Evolutionary conservation across 1,284 basidiomycete genomes (phyloP).

Genomic region (Boletus sp.): DNA sequence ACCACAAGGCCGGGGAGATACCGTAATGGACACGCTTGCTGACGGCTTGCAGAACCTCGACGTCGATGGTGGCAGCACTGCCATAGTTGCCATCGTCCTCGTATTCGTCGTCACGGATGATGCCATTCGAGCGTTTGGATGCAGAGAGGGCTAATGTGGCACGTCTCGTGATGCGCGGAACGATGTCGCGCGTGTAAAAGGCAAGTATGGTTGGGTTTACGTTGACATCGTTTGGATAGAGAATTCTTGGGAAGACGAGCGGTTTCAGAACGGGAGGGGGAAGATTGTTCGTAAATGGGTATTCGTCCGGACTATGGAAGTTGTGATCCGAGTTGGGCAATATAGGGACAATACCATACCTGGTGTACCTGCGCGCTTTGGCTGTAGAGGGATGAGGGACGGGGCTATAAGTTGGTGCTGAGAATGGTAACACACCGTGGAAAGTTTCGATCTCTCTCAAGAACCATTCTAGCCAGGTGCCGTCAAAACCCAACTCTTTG

Average conservation of each 20-base stretch:
- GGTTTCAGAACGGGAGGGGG: slow-evolving; percentile 81
- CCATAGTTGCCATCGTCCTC: slow-evolving; percentile 98
- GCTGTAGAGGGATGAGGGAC: slow-evolving; percentile 45
- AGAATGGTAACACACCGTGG: slow-evolving; percentile 65
- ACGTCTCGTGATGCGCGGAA: slow-evolving; percentile 76
- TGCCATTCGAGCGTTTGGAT: slow-evolving; percentile 61
- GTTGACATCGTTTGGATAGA: slow-evolving; percentile 83
- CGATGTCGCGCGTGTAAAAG: slow-evolving; percentile 83
- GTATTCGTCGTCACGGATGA: slow-evolving; percentile 59
- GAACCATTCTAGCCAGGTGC: slow-evolving; percentile 97
- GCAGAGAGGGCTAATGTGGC: slow-evolving; percentile 61
- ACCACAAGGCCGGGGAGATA: slow-evolving; percentile 40
- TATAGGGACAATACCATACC: slow-evolving; percentile 44
- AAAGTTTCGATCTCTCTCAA: slow-evolving; percentile 91
- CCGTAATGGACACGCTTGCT: slow-evolving; percentile 97
- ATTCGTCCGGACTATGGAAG: slow-evolving; percentile 83
- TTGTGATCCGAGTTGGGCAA: slow-evolving; percentile 7
- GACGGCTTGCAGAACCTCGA: slow-evolving; percentile 91
- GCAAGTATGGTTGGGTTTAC: slow-evolving; percentile 82
- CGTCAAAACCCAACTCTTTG: slow-evolving; percentile 65
- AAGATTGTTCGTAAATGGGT: slow-evolving; percentile 87
- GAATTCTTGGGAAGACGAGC: slow-evolving; percentile 71
- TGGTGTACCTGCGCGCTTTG: slow-evolving; percentile 89
- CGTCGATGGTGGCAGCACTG: slow-evolving; percentile 88
- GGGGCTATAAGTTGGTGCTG: not conserved